These are phyloP conservation scores for Xylariaceae sp. DNA, from an alignment of 2,329 filamentous ascomycete species.

Conservation along the genomic window DNA sequence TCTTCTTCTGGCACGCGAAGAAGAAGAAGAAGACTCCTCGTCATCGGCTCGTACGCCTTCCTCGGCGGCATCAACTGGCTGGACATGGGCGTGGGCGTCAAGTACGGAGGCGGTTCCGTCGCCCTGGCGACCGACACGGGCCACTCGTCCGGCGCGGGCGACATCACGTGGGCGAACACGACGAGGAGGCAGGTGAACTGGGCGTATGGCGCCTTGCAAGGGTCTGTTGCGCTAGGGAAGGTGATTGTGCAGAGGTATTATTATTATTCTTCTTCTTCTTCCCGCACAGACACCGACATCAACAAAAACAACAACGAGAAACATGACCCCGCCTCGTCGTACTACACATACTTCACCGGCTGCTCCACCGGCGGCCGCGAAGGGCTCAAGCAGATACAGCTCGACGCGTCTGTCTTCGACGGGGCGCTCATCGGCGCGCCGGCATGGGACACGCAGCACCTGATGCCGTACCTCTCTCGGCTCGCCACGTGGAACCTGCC, in stretches of 20 bases:
- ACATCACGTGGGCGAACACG: constrained; percentile 31
- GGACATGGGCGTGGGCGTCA: constrained; percentile 23
- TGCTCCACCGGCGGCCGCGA: constrained; percentile 52
- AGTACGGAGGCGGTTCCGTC: constrained; percentile 25
- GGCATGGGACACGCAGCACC: constrained; percentile 43
- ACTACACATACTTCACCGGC: constrained; percentile 46
- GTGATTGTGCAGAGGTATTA: constrained; percentile 41
- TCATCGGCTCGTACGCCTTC: constrained; percentile 24
- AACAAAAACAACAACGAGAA: too few species aligned
- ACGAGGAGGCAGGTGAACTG: constrained; percentile 29
- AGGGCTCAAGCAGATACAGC: constrained; percentile 41
- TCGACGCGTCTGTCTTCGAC: constrained; percentile 47
- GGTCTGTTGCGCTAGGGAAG: constrained; percentile 41
- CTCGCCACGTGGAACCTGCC: constrained; percentile 41
- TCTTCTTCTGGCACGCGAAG: constrained; percentile 2
- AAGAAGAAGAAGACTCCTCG: constrained; percentile 22
- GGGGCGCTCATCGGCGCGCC: constrained; percentile 42
- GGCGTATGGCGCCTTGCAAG: constrained; percentile 34
- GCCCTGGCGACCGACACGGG: constrained; percentile 34
- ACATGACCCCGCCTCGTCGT: too few species aligned
- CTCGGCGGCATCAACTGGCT: constrained; percentile 31
- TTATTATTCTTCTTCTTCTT: too few species aligned
- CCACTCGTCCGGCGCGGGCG: constrained; percentile 25
- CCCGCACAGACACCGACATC: too few species aligned
- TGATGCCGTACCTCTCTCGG: constrained; percentile 36